Evolutionary conservation across 1,284 basidiomycete species (phyloP).

Genomic region (Golubevia sp.): DNA sequence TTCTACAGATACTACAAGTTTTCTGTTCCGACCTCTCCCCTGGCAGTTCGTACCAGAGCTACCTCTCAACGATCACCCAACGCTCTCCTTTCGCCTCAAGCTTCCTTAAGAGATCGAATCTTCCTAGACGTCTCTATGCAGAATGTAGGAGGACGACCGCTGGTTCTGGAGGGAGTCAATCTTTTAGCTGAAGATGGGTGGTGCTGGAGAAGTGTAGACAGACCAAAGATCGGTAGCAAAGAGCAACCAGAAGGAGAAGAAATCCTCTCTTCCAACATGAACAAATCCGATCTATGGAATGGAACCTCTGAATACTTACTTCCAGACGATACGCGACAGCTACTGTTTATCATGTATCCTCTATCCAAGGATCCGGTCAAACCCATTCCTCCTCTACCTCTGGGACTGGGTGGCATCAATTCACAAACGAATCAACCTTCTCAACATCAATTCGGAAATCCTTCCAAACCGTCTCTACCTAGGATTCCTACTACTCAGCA

Average conservation of each 20-base stretch:
- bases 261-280: background rate
- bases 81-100: constrained; percentile 12
- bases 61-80: constrained; percentile 16
- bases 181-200: constrained; percentile 15
- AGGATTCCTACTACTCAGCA: background rate
- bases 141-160: constrained; percentile 16
- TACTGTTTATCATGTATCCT: constrained; percentile 21
- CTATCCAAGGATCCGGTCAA: background rate
- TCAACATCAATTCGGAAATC: background rate
- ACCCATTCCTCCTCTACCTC: background rate
- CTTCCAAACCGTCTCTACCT: background rate
- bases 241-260: background rate
- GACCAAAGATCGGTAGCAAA: constrained; percentile 9
- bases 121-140: constrained; percentile 36
- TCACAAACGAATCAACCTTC: background rate
- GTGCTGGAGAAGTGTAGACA: constrained; percentile 26
- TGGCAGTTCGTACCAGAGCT: constrained; percentile 30
- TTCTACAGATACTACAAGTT: constrained; percentile 27
- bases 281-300: constrained; percentile 17
- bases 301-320: constrained; percentile 12
- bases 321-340: constrained; percentile 31
- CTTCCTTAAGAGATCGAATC: constrained; percentile 9
- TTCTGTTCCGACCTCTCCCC: constrained; percentile 22
- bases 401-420: background rate
- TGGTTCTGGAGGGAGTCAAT: constrained; percentile 20